A percentile compares a stretch with the other conserved stretches of the same genome.
These are phyloP conservation scores for Draba incana DNA, from an alignment of 345 rosid species.

Conservation along the genomic window DNA sequence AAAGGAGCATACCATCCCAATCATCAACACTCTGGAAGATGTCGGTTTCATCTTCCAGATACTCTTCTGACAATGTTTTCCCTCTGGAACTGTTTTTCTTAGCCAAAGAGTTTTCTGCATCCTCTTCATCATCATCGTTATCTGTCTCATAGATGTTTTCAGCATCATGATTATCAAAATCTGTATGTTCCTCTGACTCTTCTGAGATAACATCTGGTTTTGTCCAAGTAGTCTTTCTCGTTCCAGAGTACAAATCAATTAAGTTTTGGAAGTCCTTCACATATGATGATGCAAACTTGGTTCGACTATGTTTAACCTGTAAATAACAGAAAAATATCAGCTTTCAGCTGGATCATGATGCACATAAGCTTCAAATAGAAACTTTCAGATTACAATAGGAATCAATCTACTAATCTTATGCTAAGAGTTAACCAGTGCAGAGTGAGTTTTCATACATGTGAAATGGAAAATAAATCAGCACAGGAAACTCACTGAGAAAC, in stretches of 20 bases:
- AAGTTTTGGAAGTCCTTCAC: constrained; percentile 60
- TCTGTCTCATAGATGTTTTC: constrained; percentile 43
- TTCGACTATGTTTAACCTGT: constrained; percentile 84
- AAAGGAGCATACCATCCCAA: constrained; percentile 75
- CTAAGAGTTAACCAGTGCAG: constrained; percentile 11
- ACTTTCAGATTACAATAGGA: neutral
- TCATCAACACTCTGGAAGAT: constrained; percentile 67
- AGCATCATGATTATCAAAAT: constrained; percentile 33
- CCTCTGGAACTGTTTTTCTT: constrained; percentile 44
- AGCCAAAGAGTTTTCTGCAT: constrained; percentile 26
- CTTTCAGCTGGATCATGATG: neutral
- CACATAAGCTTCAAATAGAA: neutral
- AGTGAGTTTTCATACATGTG: constrained; percentile 5
- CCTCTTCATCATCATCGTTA: constrained; percentile 48
- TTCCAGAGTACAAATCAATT: constrained; percentile 52
- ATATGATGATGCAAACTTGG: constrained; percentile 65
- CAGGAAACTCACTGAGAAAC: constrained; percentile 60
- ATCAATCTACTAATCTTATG: neutral
- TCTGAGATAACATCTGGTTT: constrained; percentile 34
- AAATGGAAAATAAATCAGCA: neutral
- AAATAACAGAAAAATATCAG: constrained; percentile 25
- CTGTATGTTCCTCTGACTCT: constrained; percentile 44
- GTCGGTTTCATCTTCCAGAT: constrained; percentile 75
- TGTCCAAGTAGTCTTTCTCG: constrained; percentile 44
- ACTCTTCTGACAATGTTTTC: constrained; percentile 62